Conservation (phyloP, 2,329 filamentous ascomycete genomes). For the Scytalidium sp. region DNA sequence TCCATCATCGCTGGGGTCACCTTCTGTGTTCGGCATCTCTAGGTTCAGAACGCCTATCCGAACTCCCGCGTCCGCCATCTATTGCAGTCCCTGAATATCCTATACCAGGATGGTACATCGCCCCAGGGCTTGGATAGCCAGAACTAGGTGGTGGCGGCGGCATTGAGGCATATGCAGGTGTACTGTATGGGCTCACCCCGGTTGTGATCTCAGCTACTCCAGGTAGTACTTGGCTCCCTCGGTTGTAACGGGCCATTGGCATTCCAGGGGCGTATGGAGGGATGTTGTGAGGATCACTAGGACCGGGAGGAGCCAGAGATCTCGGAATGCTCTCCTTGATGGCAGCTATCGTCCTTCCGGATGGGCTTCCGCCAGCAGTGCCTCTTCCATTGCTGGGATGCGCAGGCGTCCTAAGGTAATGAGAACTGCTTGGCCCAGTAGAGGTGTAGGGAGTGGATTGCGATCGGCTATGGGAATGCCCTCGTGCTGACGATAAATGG, state of each 20-base stretch:
- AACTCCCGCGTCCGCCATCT: background rate
- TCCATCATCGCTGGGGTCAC: background rate
- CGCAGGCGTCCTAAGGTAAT: conserved; percentile 20
- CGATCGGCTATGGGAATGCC: conserved; percentile 25
- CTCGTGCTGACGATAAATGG: conserved; percentile 39
- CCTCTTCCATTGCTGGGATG: conserved; percentile 14
- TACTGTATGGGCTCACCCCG: conserved; percentile 58
- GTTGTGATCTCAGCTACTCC: conserved; percentile 63
- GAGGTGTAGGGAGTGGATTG: conserved; percentile 19
- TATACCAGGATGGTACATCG: conserved; percentile 16
- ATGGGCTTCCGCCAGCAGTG: conserved; percentile 4
- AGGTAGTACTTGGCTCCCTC: conserved; percentile 43
- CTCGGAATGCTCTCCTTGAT: conserved; percentile 29
- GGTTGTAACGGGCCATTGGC: conserved; percentile 17
- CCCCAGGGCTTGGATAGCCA: conserved; percentile 38
- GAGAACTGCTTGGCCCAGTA: conserved; percentile 10
- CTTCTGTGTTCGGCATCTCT: conserved; percentile 29
- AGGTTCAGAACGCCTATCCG: background rate
- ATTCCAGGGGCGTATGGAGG: conserved; percentile 25
- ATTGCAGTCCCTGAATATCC: background rate
- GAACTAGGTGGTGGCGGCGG: conserved; percentile 16
- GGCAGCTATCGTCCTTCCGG: conserved; percentile 24
- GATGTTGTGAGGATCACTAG: conserved; percentile 30
- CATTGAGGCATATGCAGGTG: conserved; percentile 48
- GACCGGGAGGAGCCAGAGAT: conserved; percentile 33